Conservation (phyloP, 495 filamentous ascomycete species). For the Hypoxylon lienhwacheense region DNA sequence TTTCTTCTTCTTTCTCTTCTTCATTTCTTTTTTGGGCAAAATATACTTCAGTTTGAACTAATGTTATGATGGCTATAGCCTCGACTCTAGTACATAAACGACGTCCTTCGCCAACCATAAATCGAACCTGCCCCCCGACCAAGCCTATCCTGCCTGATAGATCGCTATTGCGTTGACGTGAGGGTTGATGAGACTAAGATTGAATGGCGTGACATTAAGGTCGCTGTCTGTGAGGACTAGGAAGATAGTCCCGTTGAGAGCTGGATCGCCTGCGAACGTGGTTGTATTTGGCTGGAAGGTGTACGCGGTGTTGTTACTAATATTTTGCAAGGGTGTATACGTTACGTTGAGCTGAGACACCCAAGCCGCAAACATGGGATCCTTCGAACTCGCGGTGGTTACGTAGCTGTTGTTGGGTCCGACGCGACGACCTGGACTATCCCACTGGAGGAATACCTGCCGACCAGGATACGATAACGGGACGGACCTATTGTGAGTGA, state of each 20-base stretch:
- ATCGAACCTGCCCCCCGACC: too few relatives aligned
- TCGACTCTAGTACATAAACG: background rate
- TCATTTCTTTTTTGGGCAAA: too few relatives aligned
- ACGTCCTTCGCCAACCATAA: too few relatives aligned
- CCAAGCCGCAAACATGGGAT: slow-evolving; percentile 73
- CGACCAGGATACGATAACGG: slow-evolving; percentile 78
- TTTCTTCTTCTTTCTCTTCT: too few relatives aligned
- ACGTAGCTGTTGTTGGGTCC: slow-evolving; percentile 84
- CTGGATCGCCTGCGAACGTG: slow-evolving; percentile 66
- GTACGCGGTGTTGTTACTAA: slow-evolving; percentile 57
- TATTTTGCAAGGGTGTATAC: slow-evolving; percentile 67
- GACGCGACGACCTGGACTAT: slow-evolving; percentile 65
- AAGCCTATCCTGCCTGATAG: slow-evolving; percentile 78
- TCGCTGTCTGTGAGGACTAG: slow-evolving; percentile 74
- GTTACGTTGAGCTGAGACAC: slow-evolving; percentile 83
- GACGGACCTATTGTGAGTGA: slow-evolving; percentile 65
- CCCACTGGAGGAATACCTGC: slow-evolving; percentile 71
- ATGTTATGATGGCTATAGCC: too few relatives aligned
- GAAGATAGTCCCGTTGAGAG: slow-evolving; percentile 79
- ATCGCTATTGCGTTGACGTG: slow-evolving; percentile 75
- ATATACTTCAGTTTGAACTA: too few relatives aligned
- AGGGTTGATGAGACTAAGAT: slow-evolving; percentile 70
- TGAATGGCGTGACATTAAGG: slow-evolving; percentile 72
- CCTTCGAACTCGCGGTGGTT: slow-evolving; percentile 60
- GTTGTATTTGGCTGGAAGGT: slow-evolving; percentile 69